A percentile compares a stretch with the other conserved stretches of the same genome.
Evolutionary conservation across 2,329 filamentous ascomycete genomes (phyloP).

Genomic region (Mycocentrospora acerina): DNA sequence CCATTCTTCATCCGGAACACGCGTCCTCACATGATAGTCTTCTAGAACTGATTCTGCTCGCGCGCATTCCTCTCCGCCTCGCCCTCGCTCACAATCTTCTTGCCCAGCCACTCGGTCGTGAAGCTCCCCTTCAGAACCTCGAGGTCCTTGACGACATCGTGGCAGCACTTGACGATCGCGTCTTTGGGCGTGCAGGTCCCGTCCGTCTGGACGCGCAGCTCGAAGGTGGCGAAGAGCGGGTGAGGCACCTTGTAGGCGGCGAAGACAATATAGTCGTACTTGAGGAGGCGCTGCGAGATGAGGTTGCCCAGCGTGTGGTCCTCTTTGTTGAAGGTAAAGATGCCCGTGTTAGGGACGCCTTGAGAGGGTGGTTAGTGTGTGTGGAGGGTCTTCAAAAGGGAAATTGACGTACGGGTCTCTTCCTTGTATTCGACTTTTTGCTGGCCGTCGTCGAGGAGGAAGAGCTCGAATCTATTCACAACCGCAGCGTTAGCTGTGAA

Average conservation of each 20-base stretch:
- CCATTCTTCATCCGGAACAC: no score
- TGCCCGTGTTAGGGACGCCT: constrained; percentile 92
- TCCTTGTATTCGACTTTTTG: constrained; percentile 89
- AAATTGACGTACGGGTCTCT: constrained; percentile 74
- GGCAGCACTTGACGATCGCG: constrained; percentile 77
- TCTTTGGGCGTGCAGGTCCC: constrained; percentile 86
- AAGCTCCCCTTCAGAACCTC: constrained; percentile 82
- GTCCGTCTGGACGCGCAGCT: constrained; percentile 88
- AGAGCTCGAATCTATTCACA: constrained; percentile 79
- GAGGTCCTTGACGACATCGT: constrained; percentile 79
- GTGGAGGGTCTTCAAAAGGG: not conserved
- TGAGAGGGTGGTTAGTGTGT: constrained; percentile 6
- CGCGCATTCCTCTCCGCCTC: constrained; percentile 35
- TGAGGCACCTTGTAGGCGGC: constrained; percentile 78
- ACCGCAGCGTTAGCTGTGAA: constrained; percentile 18
- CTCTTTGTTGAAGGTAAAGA: constrained; percentile 95
- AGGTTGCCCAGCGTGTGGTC: constrained; percentile 95
- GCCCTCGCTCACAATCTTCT: constrained; percentile 39
- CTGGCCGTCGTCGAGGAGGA: constrained; percentile 82
- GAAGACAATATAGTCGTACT: constrained; percentile 81
- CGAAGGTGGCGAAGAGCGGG: constrained; percentile 53
- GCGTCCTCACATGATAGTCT: no score
- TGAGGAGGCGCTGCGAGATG: constrained; percentile 80
- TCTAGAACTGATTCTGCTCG: constrained; percentile 33
- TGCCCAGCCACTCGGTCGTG: constrained; percentile 68